Evolutionary conservation across 2,329 filamentous ascomycete genomes (phyloP).

Genomic region (Thielaviopsis punctulata): DNA sequence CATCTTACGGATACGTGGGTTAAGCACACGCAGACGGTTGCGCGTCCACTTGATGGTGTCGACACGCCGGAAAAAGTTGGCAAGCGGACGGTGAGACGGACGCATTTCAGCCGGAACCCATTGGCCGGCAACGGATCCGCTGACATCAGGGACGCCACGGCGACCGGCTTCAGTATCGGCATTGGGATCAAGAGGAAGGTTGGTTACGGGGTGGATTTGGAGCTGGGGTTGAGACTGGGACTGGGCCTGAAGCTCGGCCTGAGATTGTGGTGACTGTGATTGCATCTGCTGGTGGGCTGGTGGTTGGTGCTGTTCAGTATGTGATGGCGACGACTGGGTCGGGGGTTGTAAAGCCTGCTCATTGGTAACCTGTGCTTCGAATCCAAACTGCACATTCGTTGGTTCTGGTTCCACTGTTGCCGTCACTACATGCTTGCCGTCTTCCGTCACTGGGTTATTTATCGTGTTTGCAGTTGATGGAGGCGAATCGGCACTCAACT

Average conservation of each 20-base stretch:
- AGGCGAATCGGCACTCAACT: neutral
- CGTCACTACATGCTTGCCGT: neutral
- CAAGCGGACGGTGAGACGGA: slow-evolving; percentile 52
- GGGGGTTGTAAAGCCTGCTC: neutral
- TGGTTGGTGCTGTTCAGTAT: no score
- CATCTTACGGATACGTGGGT: slow-evolving; percentile 39
- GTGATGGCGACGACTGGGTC: neutral
- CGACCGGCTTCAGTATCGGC: slow-evolving; percentile 16
- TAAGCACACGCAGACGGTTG: slow-evolving; percentile 25
- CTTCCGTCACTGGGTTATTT: neutral
- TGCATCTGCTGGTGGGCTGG: neutral
- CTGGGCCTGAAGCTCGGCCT: slow-evolving; percentile 2
- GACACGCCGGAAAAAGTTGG: slow-evolving; percentile 67
- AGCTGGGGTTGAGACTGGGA: neutral
- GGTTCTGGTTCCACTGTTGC: neutral
- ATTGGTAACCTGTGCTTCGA: neutral
- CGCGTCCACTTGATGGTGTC: slow-evolving; percentile 90
- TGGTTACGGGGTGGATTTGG: neutral
- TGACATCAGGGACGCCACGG: slow-evolving; percentile 22
- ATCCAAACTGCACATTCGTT: neutral
- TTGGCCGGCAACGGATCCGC: slow-evolving; percentile 44
- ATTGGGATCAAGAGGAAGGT: slow-evolving; percentile 27
- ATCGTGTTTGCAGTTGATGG: neutral
- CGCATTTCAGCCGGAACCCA: slow-evolving; percentile 60
- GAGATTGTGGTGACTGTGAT: no score